A percentile compares a stretch with the other conserved stretches of the same genome.
Evolutionary conservation across 306 rosid genomes (phyloP).

Genomic region (Argentina anserina): DNA sequence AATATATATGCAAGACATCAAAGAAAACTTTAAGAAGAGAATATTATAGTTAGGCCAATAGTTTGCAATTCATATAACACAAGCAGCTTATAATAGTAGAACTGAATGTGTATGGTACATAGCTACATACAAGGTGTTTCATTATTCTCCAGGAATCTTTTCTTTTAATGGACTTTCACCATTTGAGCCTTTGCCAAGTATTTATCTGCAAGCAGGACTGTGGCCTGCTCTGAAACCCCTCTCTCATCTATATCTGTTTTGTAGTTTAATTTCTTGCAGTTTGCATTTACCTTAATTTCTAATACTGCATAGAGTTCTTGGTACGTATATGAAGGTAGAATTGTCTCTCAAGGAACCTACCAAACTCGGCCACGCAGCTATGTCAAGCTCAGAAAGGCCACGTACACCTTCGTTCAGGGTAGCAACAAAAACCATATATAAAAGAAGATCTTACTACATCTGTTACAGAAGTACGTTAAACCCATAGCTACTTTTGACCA

Average conservation of each 20-base stretch:
- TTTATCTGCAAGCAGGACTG: conserved; percentile 88
- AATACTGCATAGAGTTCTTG: neutral
- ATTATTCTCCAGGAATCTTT: neutral
- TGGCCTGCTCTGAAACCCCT: conserved; percentile 78
- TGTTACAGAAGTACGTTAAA: neutral
- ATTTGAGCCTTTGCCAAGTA: conserved; percentile 77
- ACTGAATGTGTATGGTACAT: conserved; percentile 56
- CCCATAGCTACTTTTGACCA: neutral
- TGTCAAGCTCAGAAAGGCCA: too few relatives aligned
- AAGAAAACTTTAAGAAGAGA: neutral
- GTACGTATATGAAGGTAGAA: too few relatives aligned
- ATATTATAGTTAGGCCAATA: neutral
- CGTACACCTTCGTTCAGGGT: neutral
- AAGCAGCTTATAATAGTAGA: conserved; percentile 67
- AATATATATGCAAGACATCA: too few relatives aligned
- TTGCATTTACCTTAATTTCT: conserved; percentile 13
- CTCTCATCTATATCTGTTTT: too few relatives aligned
- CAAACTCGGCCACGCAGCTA: too few relatives aligned
- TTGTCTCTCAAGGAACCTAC: too few relatives aligned
- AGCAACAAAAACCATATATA: neutral
- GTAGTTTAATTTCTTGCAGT: neutral
- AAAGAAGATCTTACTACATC: neutral
- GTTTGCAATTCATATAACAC: conserved; percentile 36
- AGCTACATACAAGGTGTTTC: conserved; percentile 65
- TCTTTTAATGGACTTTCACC: neutral